A percentile compares a stretch with the other conserved stretches of the same genome.
Conservation (phyloP, 75 land plant species). For the Cryptomeria japonica region DNA sequence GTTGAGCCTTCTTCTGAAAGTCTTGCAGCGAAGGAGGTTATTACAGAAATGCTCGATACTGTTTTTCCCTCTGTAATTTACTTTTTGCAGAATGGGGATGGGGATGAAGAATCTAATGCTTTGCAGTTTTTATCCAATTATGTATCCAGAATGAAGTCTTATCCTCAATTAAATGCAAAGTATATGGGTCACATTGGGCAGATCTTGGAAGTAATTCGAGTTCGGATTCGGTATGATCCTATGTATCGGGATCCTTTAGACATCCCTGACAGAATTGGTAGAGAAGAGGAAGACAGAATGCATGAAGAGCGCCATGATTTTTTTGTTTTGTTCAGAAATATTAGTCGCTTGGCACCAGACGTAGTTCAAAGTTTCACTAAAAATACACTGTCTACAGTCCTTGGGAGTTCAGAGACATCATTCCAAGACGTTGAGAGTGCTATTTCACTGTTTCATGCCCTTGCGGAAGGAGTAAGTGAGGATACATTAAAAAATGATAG, state of each 20-base stretch:
- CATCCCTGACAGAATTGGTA: slow-evolving; percentile 75
- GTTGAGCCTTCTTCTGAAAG: slow-evolving; percentile 33
- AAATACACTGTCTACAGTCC: slow-evolving; percentile 45
- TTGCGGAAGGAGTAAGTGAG: slow-evolving; percentile 85
- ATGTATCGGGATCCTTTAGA: slow-evolving; percentile 62
- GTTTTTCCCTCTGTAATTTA: slow-evolving; percentile 90
- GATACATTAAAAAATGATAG: slow-evolving; percentile 61
- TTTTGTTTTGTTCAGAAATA: slow-evolving; percentile 67
- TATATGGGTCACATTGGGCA: slow-evolving; percentile 64
- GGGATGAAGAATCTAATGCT: slow-evolving; percentile 57
- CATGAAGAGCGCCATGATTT: slow-evolving; percentile 76
- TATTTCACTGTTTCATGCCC: slow-evolving; percentile 70
- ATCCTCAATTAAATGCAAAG: slow-evolving; percentile 50
- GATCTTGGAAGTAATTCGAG: slow-evolving; percentile 70
- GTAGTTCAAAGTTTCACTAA: slow-evolving; percentile 76
- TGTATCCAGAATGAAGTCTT: slow-evolving; percentile 70
- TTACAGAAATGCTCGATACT: slow-evolving; percentile 71
- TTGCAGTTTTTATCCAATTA: slow-evolving; percentile 80
- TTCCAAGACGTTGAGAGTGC: slow-evolving; percentile 95
- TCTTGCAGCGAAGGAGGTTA: slow-evolving; percentile 19
- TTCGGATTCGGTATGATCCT: slow-evolving; percentile 71
- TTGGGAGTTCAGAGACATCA: slow-evolving; percentile 45
- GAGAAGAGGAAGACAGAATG: slow-evolving; percentile 95
- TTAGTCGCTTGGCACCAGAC: slow-evolving; percentile 87
- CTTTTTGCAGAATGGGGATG: slow-evolving; percentile 76